These are phyloP conservation scores for Fusarium sp. DNA, from an alignment of 2,329 filamentous ascomycete genomes.

Conservation along the genomic window DNA sequence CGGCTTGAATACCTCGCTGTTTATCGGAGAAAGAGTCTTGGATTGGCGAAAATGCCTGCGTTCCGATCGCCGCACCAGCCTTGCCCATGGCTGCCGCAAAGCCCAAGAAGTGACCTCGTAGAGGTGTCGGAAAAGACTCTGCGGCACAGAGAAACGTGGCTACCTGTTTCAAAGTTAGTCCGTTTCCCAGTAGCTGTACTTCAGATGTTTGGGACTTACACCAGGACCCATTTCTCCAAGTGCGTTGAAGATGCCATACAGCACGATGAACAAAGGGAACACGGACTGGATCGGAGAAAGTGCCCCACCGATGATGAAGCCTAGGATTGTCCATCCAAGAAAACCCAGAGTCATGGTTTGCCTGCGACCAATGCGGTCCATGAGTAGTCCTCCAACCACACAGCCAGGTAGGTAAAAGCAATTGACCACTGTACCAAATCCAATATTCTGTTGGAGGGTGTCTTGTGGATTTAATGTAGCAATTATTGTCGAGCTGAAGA, in stretches of 20 bases:
- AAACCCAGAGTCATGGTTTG: constrained; percentile 2
- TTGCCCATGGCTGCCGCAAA: neutral
- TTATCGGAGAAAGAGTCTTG: neutral
- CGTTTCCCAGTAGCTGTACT: neutral
- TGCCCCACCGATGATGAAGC: neutral
- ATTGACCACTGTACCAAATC: neutral
- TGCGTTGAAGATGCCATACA: neutral
- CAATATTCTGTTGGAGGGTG: neutral
- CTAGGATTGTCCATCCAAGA: neutral
- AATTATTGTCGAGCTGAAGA: neutral
- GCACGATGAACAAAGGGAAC: neutral
- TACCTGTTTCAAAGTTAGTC: neutral
- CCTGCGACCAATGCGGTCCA: neutral
- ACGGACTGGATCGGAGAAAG: neutral
- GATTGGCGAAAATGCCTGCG: neutral
- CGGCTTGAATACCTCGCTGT: neutral
- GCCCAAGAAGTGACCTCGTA: neutral
- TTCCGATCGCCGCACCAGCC: neutral
- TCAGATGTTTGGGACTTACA: neutral
- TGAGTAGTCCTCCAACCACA: neutral
- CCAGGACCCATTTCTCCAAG: constrained; percentile 1
- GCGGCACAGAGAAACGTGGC: neutral
- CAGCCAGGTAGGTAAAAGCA: neutral
- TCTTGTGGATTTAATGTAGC: neutral
- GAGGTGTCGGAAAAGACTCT: neutral